phyloP scores from a whole-genome alignment of 2,329 filamentous ascomycete genomes.

The Byssoonygena ceratinophila region DNA sequence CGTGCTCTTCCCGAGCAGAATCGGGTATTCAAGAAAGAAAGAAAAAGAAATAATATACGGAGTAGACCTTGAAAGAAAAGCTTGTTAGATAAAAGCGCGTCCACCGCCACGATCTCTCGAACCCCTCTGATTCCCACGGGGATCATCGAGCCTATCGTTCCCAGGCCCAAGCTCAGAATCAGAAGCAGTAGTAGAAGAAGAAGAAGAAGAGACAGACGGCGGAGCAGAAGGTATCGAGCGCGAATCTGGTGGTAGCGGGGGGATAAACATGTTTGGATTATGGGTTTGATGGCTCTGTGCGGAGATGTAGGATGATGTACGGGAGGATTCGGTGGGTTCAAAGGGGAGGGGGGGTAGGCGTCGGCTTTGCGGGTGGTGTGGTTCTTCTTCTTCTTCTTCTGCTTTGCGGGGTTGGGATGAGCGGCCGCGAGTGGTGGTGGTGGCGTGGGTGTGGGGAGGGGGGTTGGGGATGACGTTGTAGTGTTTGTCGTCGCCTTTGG shows the following conservation, averaged over 20 bases:
- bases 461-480: neutral
- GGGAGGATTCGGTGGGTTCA: neutral
- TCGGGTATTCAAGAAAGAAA: no score
- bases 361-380: neutral
- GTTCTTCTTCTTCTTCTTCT: no score
- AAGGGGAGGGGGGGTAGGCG: neutral
- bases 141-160: neutral
- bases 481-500: conserved; percentile 8
- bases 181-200: no score
- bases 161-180: neutral
- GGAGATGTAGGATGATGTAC: neutral
- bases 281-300: neutral
- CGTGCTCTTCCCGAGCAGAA: no score
- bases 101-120: neutral
- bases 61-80: no score
- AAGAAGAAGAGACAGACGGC: conserved; percentile 3
- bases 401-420: no score
- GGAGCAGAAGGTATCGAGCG: conserved; percentile 4
- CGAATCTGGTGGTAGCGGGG: conserved; percentile 3
- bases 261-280: conserved; percentile 5
- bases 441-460: neutral
- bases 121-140: neutral
- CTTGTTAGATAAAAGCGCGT: conserved; percentile 2
- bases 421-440: no score
- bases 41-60: no score